Conservation (phyloP, 1,284 basidiomycete genomes). For the Sporisorium iseilematis-ciliati region DNA sequence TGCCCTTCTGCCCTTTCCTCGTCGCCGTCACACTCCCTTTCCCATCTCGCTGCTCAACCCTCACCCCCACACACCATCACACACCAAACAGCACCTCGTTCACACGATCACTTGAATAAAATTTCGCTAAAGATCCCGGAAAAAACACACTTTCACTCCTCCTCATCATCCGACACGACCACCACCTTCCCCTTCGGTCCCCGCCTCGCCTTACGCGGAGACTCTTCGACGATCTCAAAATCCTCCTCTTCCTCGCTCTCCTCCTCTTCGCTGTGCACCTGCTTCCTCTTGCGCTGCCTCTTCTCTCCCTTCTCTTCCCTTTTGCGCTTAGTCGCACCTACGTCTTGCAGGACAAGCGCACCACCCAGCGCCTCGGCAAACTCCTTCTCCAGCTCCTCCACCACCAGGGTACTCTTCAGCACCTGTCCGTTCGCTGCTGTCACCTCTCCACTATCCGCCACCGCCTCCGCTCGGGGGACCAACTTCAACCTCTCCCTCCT, state of each 20-base stretch:
- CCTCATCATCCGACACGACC: constrained; percentile 17
- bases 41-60: too few species aligned
- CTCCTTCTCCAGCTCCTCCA: constrained; percentile 68
- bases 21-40: too few species aligned
- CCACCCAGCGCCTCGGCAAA: constrained; percentile 76
- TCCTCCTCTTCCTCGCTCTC: constrained; percentile 69
- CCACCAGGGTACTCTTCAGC: constrained; percentile 69
- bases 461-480: background rate
- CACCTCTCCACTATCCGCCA: background rate
- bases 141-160: too few species aligned
- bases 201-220: background rate
- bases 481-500: constrained; percentile 35
- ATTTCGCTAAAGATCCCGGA: too few species aligned
- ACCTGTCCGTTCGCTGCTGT: constrained; percentile 19
- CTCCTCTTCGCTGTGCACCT: constrained; percentile 25
- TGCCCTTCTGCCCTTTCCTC: too few species aligned
- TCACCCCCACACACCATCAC: too few species aligned
- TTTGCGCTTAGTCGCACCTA: constrained; percentile 14
- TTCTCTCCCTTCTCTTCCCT: constrained; percentile 2
- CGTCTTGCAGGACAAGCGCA: constrained; percentile 44
- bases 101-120: too few species aligned
- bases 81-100: too few species aligned
- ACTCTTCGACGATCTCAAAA: constrained; percentile 10
- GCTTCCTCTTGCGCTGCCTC: constrained; percentile 3
- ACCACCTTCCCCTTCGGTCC: background rate